Base-by-base conservation (phyloP, 2,329 filamentous ascomycete genomes). In the Diaporthe humulicola region DNA sequence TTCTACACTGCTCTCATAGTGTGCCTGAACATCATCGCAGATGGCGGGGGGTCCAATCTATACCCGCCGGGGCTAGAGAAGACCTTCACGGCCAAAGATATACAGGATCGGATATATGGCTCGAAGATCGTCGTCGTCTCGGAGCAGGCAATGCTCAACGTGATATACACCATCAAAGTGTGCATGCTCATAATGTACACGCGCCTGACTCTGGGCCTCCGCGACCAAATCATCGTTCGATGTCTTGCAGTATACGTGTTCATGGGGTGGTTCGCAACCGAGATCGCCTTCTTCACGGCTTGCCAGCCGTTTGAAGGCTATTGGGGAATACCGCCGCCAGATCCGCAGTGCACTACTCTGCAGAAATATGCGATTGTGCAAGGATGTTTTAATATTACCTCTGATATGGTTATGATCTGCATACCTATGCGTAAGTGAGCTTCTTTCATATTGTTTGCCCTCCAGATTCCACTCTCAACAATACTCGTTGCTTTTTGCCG, bases 351-450 rank as follows among this genome's bases (percentile, higher is more conserved):
- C 78, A 84, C 85, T 2, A 87, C 86, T 0, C 84, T 86, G 28
- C 78, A 85, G 75, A 80, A 84, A 76, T 89, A 87, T 77, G 84
- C 85, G 40, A 86, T 88, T 50, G 82, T 87, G 9, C 85, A 89
- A 77, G 87, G 83, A 6, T 79, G 79, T 42, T 87, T 89, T 80
- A 89, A 89, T 78, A 83, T 89, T 75, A 83, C 83, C 38, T 86
- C 84, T 58, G 88, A 89, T 76, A 19, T 87, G 5, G 78, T 84
- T 74, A 88, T 90, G 81, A 83, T 89, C 12, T 77, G 82, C 9
- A 83, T 90, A 54, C 86, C 86, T 0, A 81, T 89, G 25, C 87
- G 64, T 69, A 14, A 38, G 64, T 69, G 4, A 15, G 0, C 64
- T 22, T 38, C 14, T 40, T 54, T 10, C 2, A 22, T 25, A 3